Conservation (phyloP, 2,329 filamentous ascomycete genomes). For the Colletotrichum echinochloae region DNA sequence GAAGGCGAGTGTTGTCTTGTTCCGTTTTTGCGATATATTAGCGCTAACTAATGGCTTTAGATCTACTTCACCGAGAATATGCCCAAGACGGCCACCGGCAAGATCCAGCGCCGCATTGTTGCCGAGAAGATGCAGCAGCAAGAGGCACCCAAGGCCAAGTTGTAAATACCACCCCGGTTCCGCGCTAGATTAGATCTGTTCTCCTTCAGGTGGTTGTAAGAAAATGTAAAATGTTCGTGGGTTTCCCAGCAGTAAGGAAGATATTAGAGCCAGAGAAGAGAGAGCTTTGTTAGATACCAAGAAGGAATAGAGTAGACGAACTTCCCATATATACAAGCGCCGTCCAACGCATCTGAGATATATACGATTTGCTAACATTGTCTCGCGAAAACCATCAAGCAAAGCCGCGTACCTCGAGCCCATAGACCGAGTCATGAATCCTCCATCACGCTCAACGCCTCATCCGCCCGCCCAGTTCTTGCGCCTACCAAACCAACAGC, state of each 20-base stretch:
- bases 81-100: constrained; percentile 93
- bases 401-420: constrained; percentile 5
- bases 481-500: background rate
- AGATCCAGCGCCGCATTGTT: constrained; percentile 88
- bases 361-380: background rate
- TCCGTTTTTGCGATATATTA: background rate
- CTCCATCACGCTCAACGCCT: background rate
- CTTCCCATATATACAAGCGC: constrained; percentile 20
- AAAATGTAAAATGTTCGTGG: background rate
- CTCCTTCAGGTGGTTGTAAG: background rate
- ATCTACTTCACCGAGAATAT: constrained; percentile 86
- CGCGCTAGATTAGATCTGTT: background rate
- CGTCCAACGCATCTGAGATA: background rate
- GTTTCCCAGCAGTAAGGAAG: background rate
- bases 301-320: constrained; percentile 28
- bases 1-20: constrained; percentile 64
- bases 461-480: background rate
- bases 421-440: background rate
- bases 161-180: constrained; percentile 52
- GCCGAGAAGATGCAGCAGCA: constrained; percentile 86
- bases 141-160: constrained; percentile 65
- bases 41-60: constrained; percentile 52
- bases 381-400: background rate
- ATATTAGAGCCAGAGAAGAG: constrained; percentile 11
- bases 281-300: constrained; percentile 20